A percentile compares a stretch with the other conserved stretches of the same genome.
phyloP scores from a whole-genome alignment of 1,139 yeast genomes.

The Saccharomyces hybrid region DNA sequence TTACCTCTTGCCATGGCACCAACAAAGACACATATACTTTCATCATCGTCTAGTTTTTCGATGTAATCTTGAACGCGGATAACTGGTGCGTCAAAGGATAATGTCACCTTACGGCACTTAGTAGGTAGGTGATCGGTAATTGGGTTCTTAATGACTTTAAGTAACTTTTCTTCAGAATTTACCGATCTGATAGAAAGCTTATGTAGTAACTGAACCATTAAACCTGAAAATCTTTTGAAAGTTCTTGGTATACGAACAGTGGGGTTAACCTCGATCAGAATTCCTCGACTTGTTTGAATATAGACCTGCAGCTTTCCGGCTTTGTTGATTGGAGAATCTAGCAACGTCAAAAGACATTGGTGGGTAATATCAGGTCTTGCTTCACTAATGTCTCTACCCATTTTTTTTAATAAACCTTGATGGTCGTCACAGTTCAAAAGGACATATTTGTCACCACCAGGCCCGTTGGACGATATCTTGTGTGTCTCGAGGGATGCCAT shows the following conservation, averaged over 20 bases:
- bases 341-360: slow-evolving; percentile 81
- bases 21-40: slow-evolving; percentile 93
- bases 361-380: slow-evolving; percentile 98
- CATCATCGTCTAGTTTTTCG: slow-evolving; percentile 69
- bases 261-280: slow-evolving; percentile 90
- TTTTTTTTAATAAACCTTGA: slow-evolving; percentile 87
- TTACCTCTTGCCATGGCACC: slow-evolving; percentile 99
- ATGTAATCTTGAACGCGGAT: slow-evolving; percentile 86
- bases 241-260: slow-evolving; percentile 96
- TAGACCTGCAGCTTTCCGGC: slow-evolving; percentile 95
- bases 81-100: slow-evolving; percentile 90
- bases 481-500: slow-evolving; percentile 95
- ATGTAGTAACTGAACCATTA: slow-evolving; percentile 93
- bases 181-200: slow-evolving; percentile 89
- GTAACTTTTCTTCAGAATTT: slow-evolving; percentile 85
- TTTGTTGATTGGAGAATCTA: slow-evolving; percentile 94
- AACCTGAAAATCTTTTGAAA: slow-evolving; percentile 91
- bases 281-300: slow-evolving; percentile 92
- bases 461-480: slow-evolving; percentile 65
- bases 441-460: slow-evolving; percentile 89
- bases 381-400: slow-evolving; percentile 96
- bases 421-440: slow-evolving; percentile 95
- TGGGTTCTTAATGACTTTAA: slow-evolving; percentile 93
- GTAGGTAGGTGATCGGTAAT: slow-evolving; percentile 94
- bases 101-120: slow-evolving; percentile 86